Evolutionary conservation across 2,329 filamentous ascomycete genomes (phyloP).

Genomic region (Ophiostoma piceae): DNA sequence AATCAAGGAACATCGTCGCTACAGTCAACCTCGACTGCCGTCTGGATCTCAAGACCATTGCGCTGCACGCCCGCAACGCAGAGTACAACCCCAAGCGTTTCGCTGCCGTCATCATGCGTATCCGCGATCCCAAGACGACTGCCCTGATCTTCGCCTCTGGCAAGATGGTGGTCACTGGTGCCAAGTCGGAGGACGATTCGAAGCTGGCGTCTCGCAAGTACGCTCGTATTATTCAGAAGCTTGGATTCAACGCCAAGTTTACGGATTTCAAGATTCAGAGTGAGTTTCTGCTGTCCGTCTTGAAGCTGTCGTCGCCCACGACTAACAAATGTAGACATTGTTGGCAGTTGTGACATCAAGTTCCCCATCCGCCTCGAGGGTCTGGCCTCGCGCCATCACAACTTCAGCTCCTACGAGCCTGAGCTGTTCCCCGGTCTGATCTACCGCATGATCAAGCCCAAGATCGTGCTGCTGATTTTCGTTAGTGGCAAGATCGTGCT

Average conservation of each 20-base stretch:
- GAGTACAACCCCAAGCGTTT: conserved; percentile 99
- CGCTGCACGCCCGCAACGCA: conserved; percentile 93
- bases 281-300: conserved; percentile 4
- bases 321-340: conserved; percentile 57
- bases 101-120: conserved; percentile 98
- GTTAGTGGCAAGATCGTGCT: conserved; percentile 97
- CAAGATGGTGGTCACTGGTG: conserved; percentile 99
- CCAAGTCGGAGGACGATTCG: conserved; percentile 95
- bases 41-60: conserved; percentile 97
- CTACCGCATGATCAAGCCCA: conserved; percentile 99
- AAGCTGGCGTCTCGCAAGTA: conserved; percentile 97
- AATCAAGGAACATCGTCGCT: conserved; percentile 90
- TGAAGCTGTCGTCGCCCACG: neutral
- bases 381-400: conserved; percentile 96
- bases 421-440: conserved; percentile 98
- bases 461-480: conserved; percentile 97
- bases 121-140: conserved; percentile 97
- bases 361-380: conserved; percentile 97
- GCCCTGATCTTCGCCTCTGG: conserved; percentile 89
- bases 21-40: conserved; percentile 98
- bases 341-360: conserved; percentile 98
- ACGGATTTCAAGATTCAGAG: conserved; percentile 99
- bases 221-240: conserved; percentile 98
- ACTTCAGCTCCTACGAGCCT: conserved; percentile 96
- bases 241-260: conserved; percentile 99